Conservation (phyloP, 1,284 basidiomycete species). For the Trametes versicolor region DNA sequence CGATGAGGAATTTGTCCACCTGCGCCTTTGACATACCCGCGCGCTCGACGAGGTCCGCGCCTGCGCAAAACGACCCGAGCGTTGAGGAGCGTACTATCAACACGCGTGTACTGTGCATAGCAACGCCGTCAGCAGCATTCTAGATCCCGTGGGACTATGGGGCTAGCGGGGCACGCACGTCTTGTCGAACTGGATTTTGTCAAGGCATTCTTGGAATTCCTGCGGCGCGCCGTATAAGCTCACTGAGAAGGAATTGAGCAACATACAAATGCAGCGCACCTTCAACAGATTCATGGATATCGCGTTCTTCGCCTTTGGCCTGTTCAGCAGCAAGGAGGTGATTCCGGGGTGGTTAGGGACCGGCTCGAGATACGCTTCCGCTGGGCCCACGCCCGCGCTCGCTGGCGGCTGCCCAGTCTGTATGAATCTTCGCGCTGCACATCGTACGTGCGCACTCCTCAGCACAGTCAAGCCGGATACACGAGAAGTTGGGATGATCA, state of each 20-base stretch:
- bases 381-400: slow-evolving; percentile 14
- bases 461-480: neutral
- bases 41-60: slow-evolving; percentile 91
- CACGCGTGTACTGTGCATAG: slow-evolving; percentile 69
- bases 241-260: neutral
- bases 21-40: slow-evolving; percentile 81
- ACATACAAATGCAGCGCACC: slow-evolving; percentile 47
- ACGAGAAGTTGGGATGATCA: slow-evolving; percentile 18
- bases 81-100: slow-evolving; percentile 83
- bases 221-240: slow-evolving; percentile 41
- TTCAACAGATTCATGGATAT: slow-evolving; percentile 81
- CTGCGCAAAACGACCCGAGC: slow-evolving; percentile 88
- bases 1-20: slow-evolving; percentile 83
- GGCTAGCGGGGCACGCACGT: too few species aligned
- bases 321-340: slow-evolving; percentile 77
- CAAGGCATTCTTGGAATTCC: slow-evolving; percentile 79
- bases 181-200: slow-evolving; percentile 74
- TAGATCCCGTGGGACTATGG: too few species aligned
- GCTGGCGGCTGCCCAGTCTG: slow-evolving; percentile 15
- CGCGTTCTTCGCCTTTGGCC: slow-evolving; percentile 90
- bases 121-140: too few species aligned
- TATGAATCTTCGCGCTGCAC: slow-evolving; percentile 21
- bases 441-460: slow-evolving; percentile 1
- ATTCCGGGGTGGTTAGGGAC: slow-evolving; percentile 59
- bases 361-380: slow-evolving; percentile 69